Evolutionary conservation across 768 basidiomycete species (phyloP).

Genomic region (Naematelia encephala): DNA sequence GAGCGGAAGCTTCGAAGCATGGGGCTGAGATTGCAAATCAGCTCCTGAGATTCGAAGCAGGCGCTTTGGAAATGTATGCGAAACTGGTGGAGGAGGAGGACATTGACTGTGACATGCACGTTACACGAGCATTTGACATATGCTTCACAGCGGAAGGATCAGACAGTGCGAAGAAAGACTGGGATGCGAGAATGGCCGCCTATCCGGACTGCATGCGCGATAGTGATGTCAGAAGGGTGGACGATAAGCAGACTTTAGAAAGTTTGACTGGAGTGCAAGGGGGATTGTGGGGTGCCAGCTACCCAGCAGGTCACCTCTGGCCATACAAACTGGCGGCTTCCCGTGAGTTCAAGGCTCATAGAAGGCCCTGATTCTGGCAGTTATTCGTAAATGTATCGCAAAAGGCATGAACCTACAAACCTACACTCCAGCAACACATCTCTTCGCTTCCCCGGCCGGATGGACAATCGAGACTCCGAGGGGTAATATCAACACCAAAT

Average conservation of each 20-base stretch:
- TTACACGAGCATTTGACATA: constrained; percentile 31
- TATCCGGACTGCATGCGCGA: constrained; percentile 6
- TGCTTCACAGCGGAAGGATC: constrained; percentile 22
- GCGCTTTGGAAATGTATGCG: constrained; percentile 25
- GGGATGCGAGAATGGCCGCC: constrained; percentile 12
- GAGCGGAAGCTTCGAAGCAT: constrained; percentile 14
- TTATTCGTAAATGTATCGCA: constrained; percentile 12
- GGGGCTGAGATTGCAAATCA: constrained; percentile 23
- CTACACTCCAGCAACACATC: constrained; percentile 22
- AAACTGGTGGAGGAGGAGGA: constrained; percentile 34
- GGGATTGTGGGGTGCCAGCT: constrained; percentile 22
- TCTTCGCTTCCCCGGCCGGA: too few species aligned
- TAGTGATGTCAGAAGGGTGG: constrained; percentile 16
- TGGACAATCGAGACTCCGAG: constrained; percentile 65
- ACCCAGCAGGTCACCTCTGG: constrained; percentile 35
- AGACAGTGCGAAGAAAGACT: constrained; percentile 13
- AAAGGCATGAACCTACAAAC: constrained; percentile 32
- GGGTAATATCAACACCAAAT: constrained; percentile 60
- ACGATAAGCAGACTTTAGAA: constrained; percentile 19
- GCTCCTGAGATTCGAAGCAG: constrained; percentile 22
- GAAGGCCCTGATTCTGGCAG: constrained; percentile 5
- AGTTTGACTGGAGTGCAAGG: constrained; percentile 18
- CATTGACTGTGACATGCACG: constrained; percentile 40
- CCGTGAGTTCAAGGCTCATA: constrained; percentile 20
- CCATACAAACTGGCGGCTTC: constrained; percentile 32